These are phyloP conservation scores for Xylaria cubensis DNA, from an alignment of 495 filamentous ascomycete genomes.

Conservation along the genomic window DNA sequence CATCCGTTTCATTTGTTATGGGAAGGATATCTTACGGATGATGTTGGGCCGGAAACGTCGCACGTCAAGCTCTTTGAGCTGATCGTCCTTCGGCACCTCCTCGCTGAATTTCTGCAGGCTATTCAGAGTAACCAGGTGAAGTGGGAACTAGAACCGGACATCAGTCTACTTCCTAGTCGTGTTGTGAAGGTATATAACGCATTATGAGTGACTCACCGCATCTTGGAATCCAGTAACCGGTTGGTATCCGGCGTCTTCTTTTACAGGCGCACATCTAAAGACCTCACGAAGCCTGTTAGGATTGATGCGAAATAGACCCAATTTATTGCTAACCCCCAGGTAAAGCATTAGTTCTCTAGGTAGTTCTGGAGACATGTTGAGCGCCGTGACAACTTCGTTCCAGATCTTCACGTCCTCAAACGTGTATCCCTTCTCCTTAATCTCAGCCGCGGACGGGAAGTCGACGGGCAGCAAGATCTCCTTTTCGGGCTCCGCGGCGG, in stretches of 20 bases:
- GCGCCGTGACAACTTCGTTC: constrained; percentile 71
- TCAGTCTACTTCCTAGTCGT: constrained; percentile 23
- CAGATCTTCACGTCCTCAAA: constrained; percentile 75
- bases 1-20: neutral
- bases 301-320: constrained; percentile 77
- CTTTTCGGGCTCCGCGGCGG: constrained; percentile 52
- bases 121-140: constrained; percentile 79
- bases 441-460: constrained; percentile 61
- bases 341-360: constrained; percentile 61
- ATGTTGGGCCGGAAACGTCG: constrained; percentile 86
- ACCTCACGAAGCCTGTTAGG: constrained; percentile 68
- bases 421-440: constrained; percentile 62
- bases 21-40: constrained; percentile 55
- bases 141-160: constrained; percentile 64
- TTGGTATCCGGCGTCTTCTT: constrained; percentile 73
- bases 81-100: constrained; percentile 60
- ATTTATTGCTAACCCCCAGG: constrained; percentile 66
- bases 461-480: constrained; percentile 70
- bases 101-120: constrained; percentile 70
- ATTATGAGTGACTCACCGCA: constrained; percentile 58
- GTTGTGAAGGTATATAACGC: neutral
- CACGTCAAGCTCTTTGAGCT: constrained; percentile 60
- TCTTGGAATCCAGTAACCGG: constrained; percentile 83
- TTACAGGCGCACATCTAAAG: constrained; percentile 75
- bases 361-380: constrained; percentile 62